Base-by-base conservation (phyloP, 2,329 filamentous ascomycete genomes). In the Hawksworthiomyces lignivorus region DNA sequence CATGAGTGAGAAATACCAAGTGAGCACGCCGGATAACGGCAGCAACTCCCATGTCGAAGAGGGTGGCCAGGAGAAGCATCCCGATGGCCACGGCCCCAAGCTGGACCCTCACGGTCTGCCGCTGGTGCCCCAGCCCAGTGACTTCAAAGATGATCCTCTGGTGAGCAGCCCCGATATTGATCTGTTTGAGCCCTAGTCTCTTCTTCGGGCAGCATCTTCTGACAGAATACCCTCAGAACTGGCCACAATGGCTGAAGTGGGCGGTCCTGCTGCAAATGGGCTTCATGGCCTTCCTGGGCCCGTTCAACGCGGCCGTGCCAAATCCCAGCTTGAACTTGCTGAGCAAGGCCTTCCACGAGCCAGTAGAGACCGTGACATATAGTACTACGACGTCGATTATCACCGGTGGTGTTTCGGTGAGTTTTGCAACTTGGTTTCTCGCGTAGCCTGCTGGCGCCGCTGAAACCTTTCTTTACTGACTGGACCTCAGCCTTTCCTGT, bases 181-280 rank as follows among this genome's bases (percentile, higher is more conserved):
- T 34, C 32, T 29, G 4, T 38, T 12, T 11, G 24, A 41, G 15
- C 21, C 22, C n/a, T n/a, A n/a, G n/a, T n/a, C n/a, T n/a, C n/a
- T n/a, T n/a, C n/a, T n/a, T n/a, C n/a, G n/a, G n/a, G n/a, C n/a
- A n/a, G n/a, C n/a, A n/a, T n/a, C n/a, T n/a, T n/a, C n/a, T n/a
- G n/a, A n/a, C n/a, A n/a, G n/a, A n/a, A n/a, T 9, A 28, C 18
- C 22, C 17, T 26, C 32, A 36, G 43, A 51, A 51, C 45, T 51
- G 49, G 49, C 45, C 45, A 26, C 36, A 29, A 8, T 48, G 45
- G 49, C 34, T 45, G 38, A 51, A 51, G 35, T 48, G 43, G 41
- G 21, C 35, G 7, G 47, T 51, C 8, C 45, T 51, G 32, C 29
- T 48, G 27, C 45, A 51, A 34, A 47, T 51, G 29, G 45, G 43